Percentiles rank a stretch among this genome's conserved stretches.
phyloP scores from a whole-genome alignment of 1,284 basidiomycete species.

The Testicularia cyperi region DNA sequence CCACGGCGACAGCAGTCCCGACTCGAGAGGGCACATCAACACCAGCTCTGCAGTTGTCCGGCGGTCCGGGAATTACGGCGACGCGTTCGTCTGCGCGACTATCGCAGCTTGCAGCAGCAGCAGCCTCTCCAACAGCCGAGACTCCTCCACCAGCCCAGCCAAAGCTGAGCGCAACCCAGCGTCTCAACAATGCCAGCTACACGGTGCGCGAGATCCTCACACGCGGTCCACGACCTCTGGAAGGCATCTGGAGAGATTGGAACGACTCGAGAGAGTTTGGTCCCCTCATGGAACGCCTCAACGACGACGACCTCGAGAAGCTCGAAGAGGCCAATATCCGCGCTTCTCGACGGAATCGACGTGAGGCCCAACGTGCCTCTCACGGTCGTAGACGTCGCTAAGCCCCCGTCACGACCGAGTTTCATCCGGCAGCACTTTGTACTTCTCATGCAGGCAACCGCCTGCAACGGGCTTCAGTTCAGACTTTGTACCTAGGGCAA shows the following conservation, averaged over 20 bases:
- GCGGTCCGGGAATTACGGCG: constrained; percentile 1
- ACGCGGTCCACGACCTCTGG: constrained; percentile 74
- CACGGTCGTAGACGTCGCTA: constrained; percentile 8
- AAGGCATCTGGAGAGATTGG: constrained; percentile 93
- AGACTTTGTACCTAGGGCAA: too few relatives aligned
- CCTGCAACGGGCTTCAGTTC: too few relatives aligned
- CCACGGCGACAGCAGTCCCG: constrained; percentile 24
- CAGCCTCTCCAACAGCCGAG: not conserved
- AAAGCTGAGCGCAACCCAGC: constrained; percentile 11
- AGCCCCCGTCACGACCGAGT: not conserved
- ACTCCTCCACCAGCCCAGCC: not conserved
- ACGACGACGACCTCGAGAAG: constrained; percentile 82
- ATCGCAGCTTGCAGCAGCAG: constrained; percentile 5
- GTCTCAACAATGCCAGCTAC: constrained; percentile 25
- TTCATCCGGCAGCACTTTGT: not conserved
- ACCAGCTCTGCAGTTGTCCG: constrained; percentile 1
- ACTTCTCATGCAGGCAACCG: too few relatives aligned
- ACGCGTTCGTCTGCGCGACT: constrained; percentile 30
- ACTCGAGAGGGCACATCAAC: constrained; percentile 33
- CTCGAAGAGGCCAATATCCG: constrained; percentile 48
- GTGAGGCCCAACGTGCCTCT: constrained; percentile 36
- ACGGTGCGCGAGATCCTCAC: constrained; percentile 47
- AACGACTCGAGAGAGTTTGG: constrained; percentile 85
- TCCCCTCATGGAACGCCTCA: constrained; percentile 83
- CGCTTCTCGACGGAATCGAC: constrained; percentile 41